Evolutionary conservation across 305 asterid genomes (phyloP), one percentile per base, ranked within the genome.

Genomic region (Petunia hybrid): DNA sequence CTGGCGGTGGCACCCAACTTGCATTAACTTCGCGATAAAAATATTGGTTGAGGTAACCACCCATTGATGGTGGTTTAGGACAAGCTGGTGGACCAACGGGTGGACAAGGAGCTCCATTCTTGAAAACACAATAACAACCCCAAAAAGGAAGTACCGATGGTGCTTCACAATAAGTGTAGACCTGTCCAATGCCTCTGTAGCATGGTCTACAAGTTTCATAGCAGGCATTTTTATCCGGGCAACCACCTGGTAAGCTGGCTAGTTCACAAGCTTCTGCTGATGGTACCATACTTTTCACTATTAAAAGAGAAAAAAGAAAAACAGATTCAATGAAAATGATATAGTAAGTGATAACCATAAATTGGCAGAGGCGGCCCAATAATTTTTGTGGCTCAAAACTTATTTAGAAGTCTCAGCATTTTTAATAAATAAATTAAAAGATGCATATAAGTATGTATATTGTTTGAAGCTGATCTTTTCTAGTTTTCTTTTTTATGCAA

Each of bases 201-300:
- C 84, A 82, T 3, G 84, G 84, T 38, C 80, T 12, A 22, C 84
- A 82, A 8, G 84, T 82, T 53, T 82, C 84, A 2, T 1, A 41
- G 48, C 84, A 81, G 10, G 55, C 67, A 48, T 40, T 65, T 40
- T 31, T 3, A 41, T 82, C 70, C 3, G 84, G 84, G 31, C 84
- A 82, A 7, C 84, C 84, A 16, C 84, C 84, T 16, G 81, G 81
- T 12, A 62, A 63, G 5, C 9, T n/a, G n/a, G 75, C 84, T 16
- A 82, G 8, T 6, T 82, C 48, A 40, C 57, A 39, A 10, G 77
- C 76, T 5, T 76, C 74, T 9, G 31, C 70, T 9, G 65, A 63
- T n/a, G 14, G 3, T 4, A 46, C 57, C 35, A 75, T 45, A 4
- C 57, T 59, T 46, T 31, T 62, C 16, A 64, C 84, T 74, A 60